Evolutionary conservation across 2,329 filamentous ascomycete species (phyloP).

Genomic region (Fusarium neocosmosporiellum): DNA sequence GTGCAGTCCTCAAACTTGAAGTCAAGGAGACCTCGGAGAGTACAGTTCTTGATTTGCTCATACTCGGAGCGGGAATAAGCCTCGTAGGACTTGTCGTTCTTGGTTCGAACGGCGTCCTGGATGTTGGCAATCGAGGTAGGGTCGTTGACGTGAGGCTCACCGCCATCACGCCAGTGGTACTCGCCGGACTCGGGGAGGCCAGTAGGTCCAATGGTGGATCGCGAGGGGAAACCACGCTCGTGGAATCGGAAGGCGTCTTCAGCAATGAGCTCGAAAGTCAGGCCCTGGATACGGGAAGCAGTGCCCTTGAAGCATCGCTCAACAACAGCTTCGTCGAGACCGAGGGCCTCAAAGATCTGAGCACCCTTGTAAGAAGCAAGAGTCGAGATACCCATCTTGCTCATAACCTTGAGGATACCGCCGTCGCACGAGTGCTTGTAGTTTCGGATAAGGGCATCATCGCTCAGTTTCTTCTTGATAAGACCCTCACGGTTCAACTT

Average conservation of each 20-base stretch:
- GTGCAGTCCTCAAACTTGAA: constrained; percentile 92
- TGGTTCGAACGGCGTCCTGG: constrained; percentile 93
- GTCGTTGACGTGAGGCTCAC: constrained; percentile 95
- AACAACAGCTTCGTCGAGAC: constrained; percentile 90
- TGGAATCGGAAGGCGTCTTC: constrained; percentile 96
- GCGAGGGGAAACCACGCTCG: constrained; percentile 89
- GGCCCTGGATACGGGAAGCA: constrained; percentile 91
- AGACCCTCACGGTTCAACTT: constrained; percentile 95
- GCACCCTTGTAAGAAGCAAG: constrained; percentile 97
- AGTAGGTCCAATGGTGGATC: constrained; percentile 78
- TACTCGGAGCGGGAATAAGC: constrained; percentile 94
- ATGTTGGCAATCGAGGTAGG: constrained; percentile 96
- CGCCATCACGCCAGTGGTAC: constrained; percentile 98
- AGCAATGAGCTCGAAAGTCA: constrained; percentile 93
- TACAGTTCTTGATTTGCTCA: constrained; percentile 97
- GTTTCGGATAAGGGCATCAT: constrained; percentile 89
- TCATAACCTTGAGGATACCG: constrained; percentile 98
- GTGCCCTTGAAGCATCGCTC: constrained; percentile 96
- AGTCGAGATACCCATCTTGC: constrained; percentile 99
- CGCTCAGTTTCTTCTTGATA: constrained; percentile 87
- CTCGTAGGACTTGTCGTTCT: constrained; percentile 99
- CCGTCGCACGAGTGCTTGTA: constrained; percentile 98
- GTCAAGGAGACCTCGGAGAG: constrained; percentile 91
- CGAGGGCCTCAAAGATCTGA: constrained; percentile 96
- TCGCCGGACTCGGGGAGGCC: constrained; percentile 93